Conservation (phyloP, 192 early-diverging fungal genomes). For the Gigaspora rosea region DNA sequence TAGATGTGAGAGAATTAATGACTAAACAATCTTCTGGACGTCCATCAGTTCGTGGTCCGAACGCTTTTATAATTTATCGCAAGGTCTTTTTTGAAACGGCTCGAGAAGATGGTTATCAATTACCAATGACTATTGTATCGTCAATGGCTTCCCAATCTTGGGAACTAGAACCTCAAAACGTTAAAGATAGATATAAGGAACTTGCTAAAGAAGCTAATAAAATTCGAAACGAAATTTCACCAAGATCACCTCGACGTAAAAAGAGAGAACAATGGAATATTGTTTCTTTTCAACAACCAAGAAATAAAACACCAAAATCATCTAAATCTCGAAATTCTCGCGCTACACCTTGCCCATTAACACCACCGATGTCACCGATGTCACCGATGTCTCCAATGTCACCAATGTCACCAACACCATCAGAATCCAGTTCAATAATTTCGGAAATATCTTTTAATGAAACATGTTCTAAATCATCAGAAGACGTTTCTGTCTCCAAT, state of each 20-base stretch:
- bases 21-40: not conserved
- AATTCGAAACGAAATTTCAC: not conserved
- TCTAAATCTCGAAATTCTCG: no score
- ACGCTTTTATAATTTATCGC: constrained; percentile 20
- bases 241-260: not conserved
- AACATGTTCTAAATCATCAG: no score
- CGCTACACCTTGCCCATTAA: no score
- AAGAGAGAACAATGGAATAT: constrained; percentile 15
- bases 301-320: no score
- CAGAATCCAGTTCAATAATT: no score
- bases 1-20: not conserved
- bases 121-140: constrained; percentile 25
- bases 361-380: no score
- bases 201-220: constrained; percentile 6
- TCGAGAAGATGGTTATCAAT: not conserved
- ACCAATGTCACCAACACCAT: no score
- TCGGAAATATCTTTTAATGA: no score
- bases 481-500: no score
- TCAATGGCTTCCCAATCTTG: constrained; percentile 21
- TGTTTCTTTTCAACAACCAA: not conserved
- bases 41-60: not conserved
- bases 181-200: constrained; percentile 1
- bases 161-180: not conserved
- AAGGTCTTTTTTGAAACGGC: not conserved
- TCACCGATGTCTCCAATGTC: no score